Evolutionary conservation across 2,329 filamentous ascomycete species (phyloP), one percentile per base, ranked within the genome.

Genomic region (Trichophyton benhamiae): DNA sequence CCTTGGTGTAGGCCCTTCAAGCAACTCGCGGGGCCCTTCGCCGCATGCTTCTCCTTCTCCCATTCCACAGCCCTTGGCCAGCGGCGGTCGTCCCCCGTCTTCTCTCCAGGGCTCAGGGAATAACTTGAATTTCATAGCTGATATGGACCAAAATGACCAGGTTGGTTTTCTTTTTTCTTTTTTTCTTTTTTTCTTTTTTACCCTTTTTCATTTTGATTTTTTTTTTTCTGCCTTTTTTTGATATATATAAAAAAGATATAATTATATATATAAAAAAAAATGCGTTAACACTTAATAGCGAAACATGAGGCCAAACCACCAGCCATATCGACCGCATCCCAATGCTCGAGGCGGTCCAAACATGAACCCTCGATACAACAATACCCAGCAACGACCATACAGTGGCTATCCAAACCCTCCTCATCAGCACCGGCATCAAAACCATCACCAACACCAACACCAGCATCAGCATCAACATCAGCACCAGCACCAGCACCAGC

Each of bases 31-130:
- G 68, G 83, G 92, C 59, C 85, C 86, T 57, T 95, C 91, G 53
- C 94, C 94, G 4, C 86, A 88, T 57, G 87, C 88, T 67, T 96
- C 92, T 53, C 94, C 94, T 3, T 92, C 89, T 48, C 94, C 94
- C 3, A 97, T 97, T 68, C 92, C 94, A 36, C 89, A 92, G 74
- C 89, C 91, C 59, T 84, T 87, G 60, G 86, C 87, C 38, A 94
- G 91, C 70, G 90, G 91, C 68, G 89, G 86, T 61, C 80, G 90
- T 69, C 91, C 91, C 67, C 90, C 91, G 52, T 87, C 89, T 38
- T 83, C 83, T 65, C 82, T 90, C 66, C 81, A 86, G 67, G 85
- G 85, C 66, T 84, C 87, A 67, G 83, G 83, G 60, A 86, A 84
- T 70, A 85, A 87, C 74, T 83, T 89, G 59, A 83, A 79, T 68